Base-by-base conservation (phyloP, 2,329 filamentous ascomycete genomes). In the Xylaria hypoxylon region DNA sequence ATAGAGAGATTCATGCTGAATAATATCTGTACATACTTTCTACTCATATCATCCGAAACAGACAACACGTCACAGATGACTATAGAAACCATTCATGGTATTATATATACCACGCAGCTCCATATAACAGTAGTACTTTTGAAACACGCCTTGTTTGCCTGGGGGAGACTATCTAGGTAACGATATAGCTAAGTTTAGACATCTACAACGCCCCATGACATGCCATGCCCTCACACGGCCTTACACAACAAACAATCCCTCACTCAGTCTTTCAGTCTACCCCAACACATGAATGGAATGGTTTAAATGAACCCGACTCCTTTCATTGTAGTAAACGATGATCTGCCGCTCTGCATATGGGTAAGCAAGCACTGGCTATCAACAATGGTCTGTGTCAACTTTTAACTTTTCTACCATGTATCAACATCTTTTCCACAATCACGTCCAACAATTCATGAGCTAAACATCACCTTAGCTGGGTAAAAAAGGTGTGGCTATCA, bases 81-180 rank as follows among this genome's bases (percentile, higher is more conserved):
- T 33, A 33, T 33, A 10, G 7, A 33, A 33, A 33, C 31, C 31
- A 33, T 8, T 33, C 7, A 33, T 33, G 31, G 6, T n/a, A n/a
- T n/a, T n/a, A 33, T 33, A 13, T 38, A 2, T 3, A 38, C 3
- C 10, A 38, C 33, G 11, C 3, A 38, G 8, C 33, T 13, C 11
- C 33, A 3, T 2, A 13, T 38, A 3, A 38, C 33, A 10, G 11
- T 3, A 11, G 15, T 2, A 38, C 13, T 15, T 19, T 44, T 7
- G 38, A 45, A 44, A 44, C 38, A 33, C 42, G 38, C 53, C 31
- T 56, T 56, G 24, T 28, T 56, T 56, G 5, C 53, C 26, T 31
- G 13, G 35, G 35, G 10, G 35, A 56, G 17, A 22, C 38, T 31
- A 44, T 56, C 53, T 56, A 56, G 38, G 44, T 35, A 35, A 11